Conservation (phyloP, 768 basidiomycete genomes). For the Udeniomyces megalosporus region DNA sequence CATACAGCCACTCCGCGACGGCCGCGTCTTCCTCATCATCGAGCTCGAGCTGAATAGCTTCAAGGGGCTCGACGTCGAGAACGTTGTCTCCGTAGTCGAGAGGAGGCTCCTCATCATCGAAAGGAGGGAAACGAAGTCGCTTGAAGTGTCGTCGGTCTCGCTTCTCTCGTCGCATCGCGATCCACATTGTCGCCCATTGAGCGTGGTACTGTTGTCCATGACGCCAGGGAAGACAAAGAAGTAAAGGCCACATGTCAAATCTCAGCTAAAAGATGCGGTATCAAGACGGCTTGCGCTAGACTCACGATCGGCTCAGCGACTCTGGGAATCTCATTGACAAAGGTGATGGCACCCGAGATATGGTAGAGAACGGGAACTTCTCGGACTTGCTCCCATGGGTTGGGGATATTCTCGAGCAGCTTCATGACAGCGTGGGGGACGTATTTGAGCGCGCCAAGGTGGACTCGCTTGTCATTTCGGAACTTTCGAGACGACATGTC, state of each 20-base stretch:
- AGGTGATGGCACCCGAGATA: conserved; percentile 97
- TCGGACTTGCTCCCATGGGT: conserved; percentile 97
- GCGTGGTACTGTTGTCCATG: conserved; percentile 62
- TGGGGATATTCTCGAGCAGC: conserved; percentile 93
- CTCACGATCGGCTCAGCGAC: conserved; percentile 73
- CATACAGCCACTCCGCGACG: conserved; percentile 97
- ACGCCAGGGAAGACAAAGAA: neutral
- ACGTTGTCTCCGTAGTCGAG: conserved; percentile 99
- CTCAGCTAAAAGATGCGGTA: neutral
- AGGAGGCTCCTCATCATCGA: conserved; percentile 97
- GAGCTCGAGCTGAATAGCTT: conserved; percentile 91
- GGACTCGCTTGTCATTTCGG: conserved; percentile 96
- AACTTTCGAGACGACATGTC: conserved; percentile 99
- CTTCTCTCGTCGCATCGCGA: conserved; percentile 97
- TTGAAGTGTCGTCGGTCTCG: conserved; percentile 97
- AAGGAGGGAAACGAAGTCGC: conserved; percentile 98
- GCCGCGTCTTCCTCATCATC: conserved; percentile 81
- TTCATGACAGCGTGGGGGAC: conserved; percentile 99
- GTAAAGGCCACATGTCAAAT: neutral
- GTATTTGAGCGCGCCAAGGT: conserved; percentile 86
- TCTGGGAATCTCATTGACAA: conserved; percentile 94
- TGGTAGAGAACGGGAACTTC: conserved; percentile 98
- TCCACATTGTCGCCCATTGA: conserved; percentile 99
- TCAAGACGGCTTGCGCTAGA: too few species aligned
- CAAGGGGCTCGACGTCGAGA: conserved; percentile 89